phyloP scores from a whole-genome alignment of 176 grass and related monocot genomes.

The Hyparrhenia diplandra region DNA sequence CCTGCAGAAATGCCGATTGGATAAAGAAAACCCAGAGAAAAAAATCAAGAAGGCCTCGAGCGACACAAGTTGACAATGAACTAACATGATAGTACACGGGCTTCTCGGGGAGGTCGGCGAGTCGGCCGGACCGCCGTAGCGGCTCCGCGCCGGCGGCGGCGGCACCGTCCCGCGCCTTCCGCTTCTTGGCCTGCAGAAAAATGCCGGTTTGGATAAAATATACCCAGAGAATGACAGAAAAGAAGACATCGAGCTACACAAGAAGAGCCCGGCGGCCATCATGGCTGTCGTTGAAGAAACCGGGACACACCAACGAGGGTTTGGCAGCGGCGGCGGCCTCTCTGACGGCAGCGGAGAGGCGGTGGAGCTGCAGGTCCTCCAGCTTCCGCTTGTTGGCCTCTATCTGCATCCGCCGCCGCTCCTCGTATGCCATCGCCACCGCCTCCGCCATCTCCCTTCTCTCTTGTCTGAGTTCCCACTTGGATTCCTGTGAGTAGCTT shows the following conservation, averaged over 20 bases:
- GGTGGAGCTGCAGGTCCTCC: constrained; percentile 64
- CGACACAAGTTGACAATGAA: background rate
- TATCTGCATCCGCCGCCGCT: constrained; percentile 53
- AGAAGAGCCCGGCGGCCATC: no score
- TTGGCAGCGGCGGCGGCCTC: constrained; percentile 42
- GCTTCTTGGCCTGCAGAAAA: constrained; percentile 51
- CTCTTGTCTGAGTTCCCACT: background rate
- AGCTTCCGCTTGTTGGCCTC: constrained; percentile 74
- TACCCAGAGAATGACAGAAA: background rate
- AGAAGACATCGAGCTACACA: background rate
- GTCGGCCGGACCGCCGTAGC: constrained; percentile 44
- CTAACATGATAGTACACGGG: constrained; percentile 55
- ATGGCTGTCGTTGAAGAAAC: no score
- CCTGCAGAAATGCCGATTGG: background rate
- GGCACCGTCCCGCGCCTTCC: constrained; percentile 46
- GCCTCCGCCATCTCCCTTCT: constrained; percentile 17
- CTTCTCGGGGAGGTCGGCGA: constrained; percentile 42
- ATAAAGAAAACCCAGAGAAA: no score
- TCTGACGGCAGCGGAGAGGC: constrained; percentile 52
- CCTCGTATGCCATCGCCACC: constrained; percentile 40
- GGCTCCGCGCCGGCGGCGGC: background rate
- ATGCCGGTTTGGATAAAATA: no score
- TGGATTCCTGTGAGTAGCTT: background rate
- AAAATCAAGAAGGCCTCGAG: no score
- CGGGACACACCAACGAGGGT: constrained; percentile 42